Evolutionary conservation across 352 stramenopile genomes (phyloP).

Genomic region (Halophytophthora polymorphica): DNA sequence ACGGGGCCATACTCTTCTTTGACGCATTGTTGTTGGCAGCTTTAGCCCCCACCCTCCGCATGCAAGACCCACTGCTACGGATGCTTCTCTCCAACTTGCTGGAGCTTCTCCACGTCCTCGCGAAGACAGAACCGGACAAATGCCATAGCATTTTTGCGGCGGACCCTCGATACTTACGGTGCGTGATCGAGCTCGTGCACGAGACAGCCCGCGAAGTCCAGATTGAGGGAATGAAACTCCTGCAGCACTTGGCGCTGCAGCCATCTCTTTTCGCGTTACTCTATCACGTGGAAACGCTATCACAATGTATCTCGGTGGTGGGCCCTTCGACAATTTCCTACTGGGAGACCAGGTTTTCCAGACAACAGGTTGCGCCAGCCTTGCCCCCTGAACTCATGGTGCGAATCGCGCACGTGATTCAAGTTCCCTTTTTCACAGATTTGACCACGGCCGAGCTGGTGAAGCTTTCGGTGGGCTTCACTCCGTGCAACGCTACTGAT

Average conservation of each 20-base stretch:
- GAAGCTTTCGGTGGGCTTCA: constrained; percentile 26
- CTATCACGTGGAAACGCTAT: constrained; percentile 11
- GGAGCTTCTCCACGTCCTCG: constrained; percentile 3
- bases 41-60: constrained; percentile 14
- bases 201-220: constrained; percentile 18
- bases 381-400: constrained; percentile 14
- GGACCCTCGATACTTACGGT: constrained; percentile 22
- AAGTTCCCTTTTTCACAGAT: constrained; percentile 30
- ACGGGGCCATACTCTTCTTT: constrained; percentile 11
- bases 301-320: constrained; percentile 2
- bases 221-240: constrained; percentile 18
- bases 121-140: constrained; percentile 5
- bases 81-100: constrained; percentile 19
- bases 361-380: constrained; percentile 7
- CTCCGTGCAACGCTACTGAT: constrained; percentile 4
- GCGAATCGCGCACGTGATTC: constrained; percentile 19
- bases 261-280: constrained; percentile 12
- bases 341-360: constrained; percentile 5
- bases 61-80: constrained; percentile 11
- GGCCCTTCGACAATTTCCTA: constrained; percentile 6
- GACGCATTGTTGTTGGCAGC: constrained; percentile 14
- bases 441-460: constrained; percentile 22
- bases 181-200: constrained; percentile 23
- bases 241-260: constrained; percentile 13
- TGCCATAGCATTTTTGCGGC: constrained; percentile 13